phyloP scores from a whole-genome alignment of 768 basidiomycete species.

The Lentinula aciculospora region DNA sequence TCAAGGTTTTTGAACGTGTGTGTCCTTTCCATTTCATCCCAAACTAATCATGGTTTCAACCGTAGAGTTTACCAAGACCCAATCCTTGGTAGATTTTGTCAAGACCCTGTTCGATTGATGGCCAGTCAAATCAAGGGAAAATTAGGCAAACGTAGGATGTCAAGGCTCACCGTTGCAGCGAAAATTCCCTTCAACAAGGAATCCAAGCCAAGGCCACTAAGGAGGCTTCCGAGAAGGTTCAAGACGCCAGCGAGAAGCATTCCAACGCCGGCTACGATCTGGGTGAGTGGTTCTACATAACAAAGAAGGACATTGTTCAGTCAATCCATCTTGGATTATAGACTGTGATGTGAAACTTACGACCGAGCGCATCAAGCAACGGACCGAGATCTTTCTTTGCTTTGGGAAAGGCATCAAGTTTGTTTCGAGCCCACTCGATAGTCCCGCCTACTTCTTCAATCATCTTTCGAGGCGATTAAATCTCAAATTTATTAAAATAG shows the following conservation, averaged over 20 bases:
- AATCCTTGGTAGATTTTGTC: slow-evolving; percentile 29
- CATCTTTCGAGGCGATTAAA: slow-evolving; percentile 21
- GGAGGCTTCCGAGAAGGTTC: slow-evolving; percentile 27
- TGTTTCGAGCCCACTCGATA: slow-evolving; percentile 31
- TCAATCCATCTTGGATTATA: neutral
- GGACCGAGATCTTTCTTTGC: slow-evolving; percentile 32
- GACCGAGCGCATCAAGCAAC: slow-evolving; percentile 30
- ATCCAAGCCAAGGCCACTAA: slow-evolving; percentile 28
- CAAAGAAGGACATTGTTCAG: neutral
- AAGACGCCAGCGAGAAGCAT: slow-evolving; percentile 29
- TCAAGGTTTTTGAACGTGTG: neutral
- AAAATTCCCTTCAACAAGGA: slow-evolving; percentile 26
- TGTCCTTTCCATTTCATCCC: neutral
- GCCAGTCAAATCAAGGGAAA: neutral
- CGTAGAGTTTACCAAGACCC: slow-evolving; percentile 20
- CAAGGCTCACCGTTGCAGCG: slow-evolving; percentile 19
- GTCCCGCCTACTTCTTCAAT: slow-evolving; percentile 31
- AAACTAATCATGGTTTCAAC: too few species aligned
- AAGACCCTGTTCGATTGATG: slow-evolving; percentile 17
- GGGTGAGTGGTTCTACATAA: slow-evolving; percentile 29
- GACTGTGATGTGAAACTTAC: slow-evolving; percentile 15
- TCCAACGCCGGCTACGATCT: slow-evolving; percentile 31
- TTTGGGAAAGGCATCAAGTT: slow-evolving; percentile 29
- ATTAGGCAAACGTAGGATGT: neutral
- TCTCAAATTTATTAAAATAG: too few species aligned